Conservation (phyloP, 148 eudicot species). For the Camellia lanceoleosa region DNA sequence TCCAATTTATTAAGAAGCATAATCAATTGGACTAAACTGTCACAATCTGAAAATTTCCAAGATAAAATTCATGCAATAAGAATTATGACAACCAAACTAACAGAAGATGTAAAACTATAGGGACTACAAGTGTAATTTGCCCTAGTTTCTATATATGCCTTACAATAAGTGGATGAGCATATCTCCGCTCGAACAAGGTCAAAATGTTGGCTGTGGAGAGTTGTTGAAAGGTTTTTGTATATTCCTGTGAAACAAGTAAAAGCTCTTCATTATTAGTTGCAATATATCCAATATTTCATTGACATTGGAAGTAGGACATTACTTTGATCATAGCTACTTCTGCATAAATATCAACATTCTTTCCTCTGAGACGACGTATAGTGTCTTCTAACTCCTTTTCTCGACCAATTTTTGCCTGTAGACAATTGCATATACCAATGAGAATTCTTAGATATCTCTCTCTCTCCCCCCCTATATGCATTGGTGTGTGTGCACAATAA, state of each 20-base stretch:
- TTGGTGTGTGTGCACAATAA: no score
- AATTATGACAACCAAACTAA: no score
- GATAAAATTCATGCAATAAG: no score
- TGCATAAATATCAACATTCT: conserved; percentile 19
- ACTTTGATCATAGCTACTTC: conserved; percentile 64
- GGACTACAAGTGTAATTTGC: no score
- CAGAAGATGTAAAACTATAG: no score
- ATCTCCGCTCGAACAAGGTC: conserved; percentile 43
- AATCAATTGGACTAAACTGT: no score
- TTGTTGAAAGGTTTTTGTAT: conserved; percentile 26
- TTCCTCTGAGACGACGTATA: conserved; percentile 35
- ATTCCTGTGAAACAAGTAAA: conserved; percentile 34
- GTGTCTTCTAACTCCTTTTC: conserved; percentile 28
- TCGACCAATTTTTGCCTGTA: conserved; percentile 31
- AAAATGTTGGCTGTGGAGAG: conserved; percentile 27
- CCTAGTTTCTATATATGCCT: neutral
- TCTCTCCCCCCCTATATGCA: no score
- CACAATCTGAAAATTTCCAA: no score
- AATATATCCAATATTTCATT: neutral
- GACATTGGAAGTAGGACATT: neutral
- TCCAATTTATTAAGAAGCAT: no score
- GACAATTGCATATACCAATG: neutral
- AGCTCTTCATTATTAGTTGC: neutral
- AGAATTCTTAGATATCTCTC: neutral
- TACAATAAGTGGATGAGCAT: conserved; percentile 42